Conservation (phyloP, 306 rosid genomes). For the Urtica urens region DNA sequence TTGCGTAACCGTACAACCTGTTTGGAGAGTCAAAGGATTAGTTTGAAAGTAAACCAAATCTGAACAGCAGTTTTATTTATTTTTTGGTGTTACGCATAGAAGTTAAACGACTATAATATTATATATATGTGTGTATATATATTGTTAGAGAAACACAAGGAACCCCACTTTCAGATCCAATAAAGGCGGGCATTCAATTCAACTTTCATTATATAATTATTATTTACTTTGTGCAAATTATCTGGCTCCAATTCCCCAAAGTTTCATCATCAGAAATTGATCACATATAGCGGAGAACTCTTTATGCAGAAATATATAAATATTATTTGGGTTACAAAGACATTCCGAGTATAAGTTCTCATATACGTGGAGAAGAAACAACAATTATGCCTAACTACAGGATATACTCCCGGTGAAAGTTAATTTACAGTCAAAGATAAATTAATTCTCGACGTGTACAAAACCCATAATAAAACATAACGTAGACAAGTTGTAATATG, state of each 20-base stretch:
- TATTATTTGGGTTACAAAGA: background rate
- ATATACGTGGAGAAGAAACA: too few species aligned
- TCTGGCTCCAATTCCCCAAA: background rate
- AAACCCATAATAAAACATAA: too few species aligned
- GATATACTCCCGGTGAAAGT: too few species aligned
- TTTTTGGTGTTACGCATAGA: background rate
- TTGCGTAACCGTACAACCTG: background rate
- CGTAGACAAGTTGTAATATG: too few species aligned
- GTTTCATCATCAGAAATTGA: too few species aligned
- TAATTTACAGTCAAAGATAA: too few species aligned
- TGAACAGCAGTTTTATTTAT: background rate
- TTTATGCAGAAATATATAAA: background rate
- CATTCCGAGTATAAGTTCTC: background rate
- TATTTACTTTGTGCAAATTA: background rate
- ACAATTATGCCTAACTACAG: too few species aligned
- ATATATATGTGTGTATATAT: background rate
- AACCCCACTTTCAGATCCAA: slow-evolving; percentile 1
- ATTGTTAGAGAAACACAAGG: background rate
- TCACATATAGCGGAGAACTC: background rate
- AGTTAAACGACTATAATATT: background rate
- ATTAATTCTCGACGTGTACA: too few species aligned
- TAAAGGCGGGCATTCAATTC: background rate
- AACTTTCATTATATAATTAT: background rate
- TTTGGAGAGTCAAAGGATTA: background rate
- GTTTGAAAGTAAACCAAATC: slow-evolving; percentile 10